Conservation (phyloP, 2,329 filamentous ascomycete genomes). For the Colletotrichum falcatum region DNA sequence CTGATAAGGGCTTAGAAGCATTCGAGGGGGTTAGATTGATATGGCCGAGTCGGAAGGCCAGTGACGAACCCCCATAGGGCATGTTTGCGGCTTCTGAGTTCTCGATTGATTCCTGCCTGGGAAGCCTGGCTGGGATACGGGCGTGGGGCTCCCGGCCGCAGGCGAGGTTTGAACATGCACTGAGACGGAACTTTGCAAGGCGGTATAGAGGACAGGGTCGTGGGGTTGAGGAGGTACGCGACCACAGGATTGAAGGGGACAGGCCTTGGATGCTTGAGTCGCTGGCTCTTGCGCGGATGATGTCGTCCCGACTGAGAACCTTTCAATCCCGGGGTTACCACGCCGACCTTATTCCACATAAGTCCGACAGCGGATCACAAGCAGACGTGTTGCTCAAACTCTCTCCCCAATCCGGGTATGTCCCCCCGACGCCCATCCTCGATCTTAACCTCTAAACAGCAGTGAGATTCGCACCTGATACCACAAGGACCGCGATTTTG, state of each 20-base stretch:
- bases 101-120: neutral
- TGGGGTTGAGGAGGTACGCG: neutral
- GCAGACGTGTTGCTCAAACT: neutral
- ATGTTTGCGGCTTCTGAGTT: neutral
- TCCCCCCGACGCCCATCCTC: conserved; percentile 58
- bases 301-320: neutral
- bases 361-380: neutral
- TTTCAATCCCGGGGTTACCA: no score
- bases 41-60: neutral
- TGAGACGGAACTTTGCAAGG: neutral
- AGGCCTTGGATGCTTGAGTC: neutral
- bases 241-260: neutral
- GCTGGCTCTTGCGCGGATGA: neutral
- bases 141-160: neutral
- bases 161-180: neutral
- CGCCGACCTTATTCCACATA: neutral
- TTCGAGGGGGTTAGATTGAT: neutral
- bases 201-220: conserved; percentile 1
- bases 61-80: neutral
- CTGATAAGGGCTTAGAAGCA: no score
- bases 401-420: conserved; percentile 53
- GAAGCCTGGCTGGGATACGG: conserved; percentile 1
- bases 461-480: conserved; percentile 44
- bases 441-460: conserved; percentile 63
- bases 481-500: conserved; percentile 45